Evolutionary conservation across 768 basidiomycete genomes (phyloP).

Genomic region (Boletus huronensis): DNA sequence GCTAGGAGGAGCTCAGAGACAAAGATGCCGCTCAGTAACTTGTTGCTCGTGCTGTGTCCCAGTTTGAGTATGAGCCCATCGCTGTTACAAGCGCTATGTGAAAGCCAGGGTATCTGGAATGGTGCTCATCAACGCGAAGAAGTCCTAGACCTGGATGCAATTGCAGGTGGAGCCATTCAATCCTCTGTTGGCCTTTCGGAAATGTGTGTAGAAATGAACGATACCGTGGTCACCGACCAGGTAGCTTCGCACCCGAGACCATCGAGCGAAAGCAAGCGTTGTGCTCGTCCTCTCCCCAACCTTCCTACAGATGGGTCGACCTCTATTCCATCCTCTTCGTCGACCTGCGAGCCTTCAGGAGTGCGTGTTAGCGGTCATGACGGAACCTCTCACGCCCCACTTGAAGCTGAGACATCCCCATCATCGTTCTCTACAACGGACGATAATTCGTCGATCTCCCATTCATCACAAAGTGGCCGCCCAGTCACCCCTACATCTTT

Average conservation of each 20-base stretch:
- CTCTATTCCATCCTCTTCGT: conserved; percentile 5
- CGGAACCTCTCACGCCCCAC: not conserved
- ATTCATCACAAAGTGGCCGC: conserved; percentile 27
- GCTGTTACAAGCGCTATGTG: conserved; percentile 68
- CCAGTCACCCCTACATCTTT: conserved; percentile 35
- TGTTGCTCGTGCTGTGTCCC: conserved; percentile 86
- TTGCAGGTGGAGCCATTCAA: not conserved
- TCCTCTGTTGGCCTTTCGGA: not conserved
- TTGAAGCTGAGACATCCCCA: conserved; percentile 22
- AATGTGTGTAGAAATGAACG: not conserved
- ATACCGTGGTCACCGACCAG: not conserved
- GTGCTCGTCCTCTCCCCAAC: conserved; percentile 23
- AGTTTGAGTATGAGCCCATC: conserved; percentile 77
- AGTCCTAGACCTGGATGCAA: not conserved
- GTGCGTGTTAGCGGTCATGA: not conserved
- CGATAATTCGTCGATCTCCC: conserved; percentile 35
- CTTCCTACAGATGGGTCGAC: conserved; percentile 17
- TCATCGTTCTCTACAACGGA: conserved; percentile 28
- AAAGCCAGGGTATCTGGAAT: conserved; percentile 66
- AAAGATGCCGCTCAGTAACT: conserved; percentile 90
- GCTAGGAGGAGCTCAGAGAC: conserved; percentile 66
- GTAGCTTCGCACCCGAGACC: not conserved
- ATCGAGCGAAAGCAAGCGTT: conserved; percentile 15
- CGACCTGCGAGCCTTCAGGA: conserved; percentile 2
- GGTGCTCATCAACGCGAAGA: conserved; percentile 16